A percentile compares a stretch with the other conserved stretches of the same genome.
Conservation (phyloP, 148 eudicot species). For the Beta vulgaris region DNA sequence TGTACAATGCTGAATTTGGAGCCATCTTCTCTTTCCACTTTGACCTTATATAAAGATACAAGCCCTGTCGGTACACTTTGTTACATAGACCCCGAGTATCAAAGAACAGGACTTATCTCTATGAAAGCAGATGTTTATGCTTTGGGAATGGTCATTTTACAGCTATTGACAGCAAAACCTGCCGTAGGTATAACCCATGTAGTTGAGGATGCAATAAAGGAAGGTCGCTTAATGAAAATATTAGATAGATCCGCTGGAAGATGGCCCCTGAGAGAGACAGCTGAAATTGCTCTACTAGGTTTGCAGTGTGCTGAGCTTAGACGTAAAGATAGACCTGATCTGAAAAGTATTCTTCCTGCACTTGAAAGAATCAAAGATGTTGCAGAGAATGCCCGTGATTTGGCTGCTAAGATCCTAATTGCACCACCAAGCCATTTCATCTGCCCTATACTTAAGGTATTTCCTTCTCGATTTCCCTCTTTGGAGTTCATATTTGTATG, state of each 20-base stretch:
- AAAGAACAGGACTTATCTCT: constrained; percentile 60
- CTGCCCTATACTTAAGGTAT: constrained; percentile 83
- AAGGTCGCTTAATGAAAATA: constrained; percentile 40
- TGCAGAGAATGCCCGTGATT: constrained; percentile 54
- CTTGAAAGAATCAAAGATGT: constrained; percentile 65
- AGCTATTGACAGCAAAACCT: constrained; percentile 69
- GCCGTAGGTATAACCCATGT: constrained; percentile 50
- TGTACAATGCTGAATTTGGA: constrained; percentile 54
- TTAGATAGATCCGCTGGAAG: constrained; percentile 65
- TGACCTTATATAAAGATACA: constrained; percentile 43
- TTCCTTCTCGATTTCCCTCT: constrained; percentile 11
- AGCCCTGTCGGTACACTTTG: constrained; percentile 62
- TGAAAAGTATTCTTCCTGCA: constrained; percentile 56
- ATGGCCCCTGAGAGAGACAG: constrained; percentile 82
- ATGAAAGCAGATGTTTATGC: constrained; percentile 75
- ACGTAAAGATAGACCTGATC: constrained; percentile 66
- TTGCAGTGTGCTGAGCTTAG: constrained; percentile 73
- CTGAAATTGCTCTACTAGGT: constrained; percentile 62
- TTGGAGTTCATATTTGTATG: no score
- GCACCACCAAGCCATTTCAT: constrained; percentile 69
- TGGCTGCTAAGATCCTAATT: constrained; percentile 20
- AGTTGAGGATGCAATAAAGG: constrained; percentile 60
- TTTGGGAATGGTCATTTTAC: constrained; percentile 74
- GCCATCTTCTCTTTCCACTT: constrained; percentile 30
- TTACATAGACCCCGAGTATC: constrained; percentile 82